Percentiles rank a stretch among this genome's conserved stretches.
Conservation (phyloP, 2,329 filamentous ascomycete genomes). For the Trichoderma atrobrunneum region DNA sequence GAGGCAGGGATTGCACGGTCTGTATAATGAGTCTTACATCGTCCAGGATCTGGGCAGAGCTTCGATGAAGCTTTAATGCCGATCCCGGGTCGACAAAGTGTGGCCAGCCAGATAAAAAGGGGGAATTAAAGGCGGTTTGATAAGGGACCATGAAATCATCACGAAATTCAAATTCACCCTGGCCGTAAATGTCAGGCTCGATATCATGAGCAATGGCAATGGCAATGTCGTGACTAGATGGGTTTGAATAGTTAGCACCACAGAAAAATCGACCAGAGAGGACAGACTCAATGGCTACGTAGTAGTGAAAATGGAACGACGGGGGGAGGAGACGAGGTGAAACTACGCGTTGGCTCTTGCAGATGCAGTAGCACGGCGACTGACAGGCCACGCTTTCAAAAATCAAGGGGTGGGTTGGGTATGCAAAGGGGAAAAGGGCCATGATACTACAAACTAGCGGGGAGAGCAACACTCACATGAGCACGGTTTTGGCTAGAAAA, state of each 20-base stretch:
- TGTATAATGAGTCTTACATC: conserved; percentile 49
- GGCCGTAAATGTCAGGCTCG: conserved; percentile 41
- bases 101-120: conserved; percentile 42
- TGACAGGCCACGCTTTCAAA: neutral
- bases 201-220: conserved; percentile 49
- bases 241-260: conserved; percentile 20
- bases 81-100: conserved; percentile 43
- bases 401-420: neutral
- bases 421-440: neutral
- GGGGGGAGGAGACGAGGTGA: neutral
- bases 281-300: neutral
- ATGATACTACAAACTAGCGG: neutral
- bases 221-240: conserved; percentile 43
- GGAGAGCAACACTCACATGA: conserved; percentile 40
- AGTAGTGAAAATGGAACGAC: neutral
- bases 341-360: neutral
- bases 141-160: conserved; percentile 40
- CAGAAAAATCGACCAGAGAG: neutral
- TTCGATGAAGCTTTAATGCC: conserved; percentile 43
- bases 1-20: conserved; percentile 41
- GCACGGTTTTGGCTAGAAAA: conserved; percentile 46
- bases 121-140: conserved; percentile 46
- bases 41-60: conserved; percentile 50
- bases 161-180: conserved; percentile 41
- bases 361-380: neutral